Conservation (phyloP, 1,284 basidiomycete species). For the Exsudoporus floridanus region DNA sequence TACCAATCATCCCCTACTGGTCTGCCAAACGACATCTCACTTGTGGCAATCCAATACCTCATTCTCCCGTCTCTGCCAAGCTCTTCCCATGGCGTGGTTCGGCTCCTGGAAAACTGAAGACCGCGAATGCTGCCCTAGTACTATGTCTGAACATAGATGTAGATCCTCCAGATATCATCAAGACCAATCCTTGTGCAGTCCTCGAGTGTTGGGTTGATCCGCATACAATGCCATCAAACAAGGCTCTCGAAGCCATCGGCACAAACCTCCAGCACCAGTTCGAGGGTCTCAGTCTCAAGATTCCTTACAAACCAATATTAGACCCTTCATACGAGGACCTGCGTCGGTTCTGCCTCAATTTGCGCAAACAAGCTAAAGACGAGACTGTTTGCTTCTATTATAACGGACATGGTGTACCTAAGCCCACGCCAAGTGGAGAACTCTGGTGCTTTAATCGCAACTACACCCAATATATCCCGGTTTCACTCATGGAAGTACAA, state of each 20-base stretch:
- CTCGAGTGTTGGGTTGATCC: conserved; percentile 99
- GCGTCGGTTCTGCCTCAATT: conserved; percentile 82
- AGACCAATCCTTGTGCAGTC: conserved; percentile 94
- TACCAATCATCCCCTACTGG: conserved; percentile 73
- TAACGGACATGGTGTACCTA: conserved; percentile 98
- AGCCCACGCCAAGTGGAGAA: conserved; percentile 94
- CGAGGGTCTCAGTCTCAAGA: conserved; percentile 89
- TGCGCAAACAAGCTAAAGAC: conserved; percentile 88
- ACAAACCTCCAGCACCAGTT: conserved; percentile 95
- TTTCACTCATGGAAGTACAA: conserved; percentile 91
- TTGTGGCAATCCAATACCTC: conserved; percentile 79
- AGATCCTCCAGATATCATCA: conserved; percentile 96
- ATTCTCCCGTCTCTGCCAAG: conserved; percentile 61
- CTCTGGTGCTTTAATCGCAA: conserved; percentile 98
- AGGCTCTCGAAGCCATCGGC: conserved; percentile 88
- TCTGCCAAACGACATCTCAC: conserved; percentile 84
- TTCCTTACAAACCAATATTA: conserved; percentile 88
- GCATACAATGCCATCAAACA: conserved; percentile 81
- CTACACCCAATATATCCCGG: conserved; percentile 98
- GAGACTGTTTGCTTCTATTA: conserved; percentile 97
- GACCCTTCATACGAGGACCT: conserved; percentile 96
- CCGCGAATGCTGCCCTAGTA: conserved; percentile 89
- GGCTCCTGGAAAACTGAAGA: conserved; percentile 82
- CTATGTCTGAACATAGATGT: conserved; percentile 97
- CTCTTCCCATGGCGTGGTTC: conserved; percentile 77